These are phyloP conservation scores for Pythium aquatile DNA, from an alignment of 352 stramenopile species.

Conservation along the genomic window DNA sequence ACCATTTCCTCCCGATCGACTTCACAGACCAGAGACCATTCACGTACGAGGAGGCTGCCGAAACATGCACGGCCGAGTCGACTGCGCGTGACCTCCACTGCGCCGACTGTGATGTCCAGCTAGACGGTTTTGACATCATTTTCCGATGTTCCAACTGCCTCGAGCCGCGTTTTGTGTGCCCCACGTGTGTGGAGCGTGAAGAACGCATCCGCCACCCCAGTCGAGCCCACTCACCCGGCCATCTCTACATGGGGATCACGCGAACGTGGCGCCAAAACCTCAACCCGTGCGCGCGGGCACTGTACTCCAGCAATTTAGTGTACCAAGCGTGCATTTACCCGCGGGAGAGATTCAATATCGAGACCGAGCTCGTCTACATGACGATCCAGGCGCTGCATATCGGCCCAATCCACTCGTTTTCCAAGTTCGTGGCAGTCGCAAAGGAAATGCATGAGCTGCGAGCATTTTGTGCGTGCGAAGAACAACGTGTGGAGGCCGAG, in stretches of 20 bases:
- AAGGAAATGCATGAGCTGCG: conserved; percentile 65
- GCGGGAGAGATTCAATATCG: conserved; percentile 42
- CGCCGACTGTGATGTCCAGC: conserved; percentile 16
- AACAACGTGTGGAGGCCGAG: conserved; percentile 46
- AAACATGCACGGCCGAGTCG: conserved; percentile 1
- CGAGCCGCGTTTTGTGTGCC: conserved; percentile 47
- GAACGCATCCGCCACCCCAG: conserved; percentile 50
- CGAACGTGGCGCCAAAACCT: conserved; percentile 41
- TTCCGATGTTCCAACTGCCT: conserved; percentile 69
- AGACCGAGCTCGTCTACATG: conserved; percentile 68
- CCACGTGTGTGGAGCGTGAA: conserved; percentile 44
- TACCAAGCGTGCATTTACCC: conserved; percentile 59
- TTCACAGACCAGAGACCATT: conserved; percentile 26
- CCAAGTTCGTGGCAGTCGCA: conserved; percentile 43
- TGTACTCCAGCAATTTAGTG: conserved; percentile 42
- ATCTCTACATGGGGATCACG: conserved; percentile 66
- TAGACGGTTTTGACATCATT: conserved; percentile 36
- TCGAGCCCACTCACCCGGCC: conserved; percentile 51
- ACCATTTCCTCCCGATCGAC: conserved; percentile 43
- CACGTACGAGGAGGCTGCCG: conserved; percentile 25
- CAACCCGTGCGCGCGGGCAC: conserved; percentile 20
- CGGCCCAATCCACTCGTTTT: conserved; percentile 56
- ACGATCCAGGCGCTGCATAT: conserved; percentile 66
- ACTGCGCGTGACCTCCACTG: conserved; percentile 9
- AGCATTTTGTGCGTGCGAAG: conserved; percentile 62